Base-by-base conservation (phyloP, 2,329 filamentous ascomycete genomes). In the Microascus cirrosus region DNA sequence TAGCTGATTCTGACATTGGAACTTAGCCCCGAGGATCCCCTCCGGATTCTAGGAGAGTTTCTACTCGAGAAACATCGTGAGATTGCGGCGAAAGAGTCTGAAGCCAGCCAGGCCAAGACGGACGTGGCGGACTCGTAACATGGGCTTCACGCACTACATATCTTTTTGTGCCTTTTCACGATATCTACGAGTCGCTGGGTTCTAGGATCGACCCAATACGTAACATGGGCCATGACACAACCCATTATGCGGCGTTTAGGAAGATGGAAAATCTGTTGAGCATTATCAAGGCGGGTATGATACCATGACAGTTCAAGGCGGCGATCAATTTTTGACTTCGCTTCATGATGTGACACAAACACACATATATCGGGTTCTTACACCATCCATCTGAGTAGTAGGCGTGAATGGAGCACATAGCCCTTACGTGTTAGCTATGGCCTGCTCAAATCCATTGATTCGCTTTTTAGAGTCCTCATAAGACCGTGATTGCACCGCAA, bases 11-110 rank as follows among this genome's bases (percentile, higher is more conserved):
- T 8, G 12, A 13, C 12, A 22, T 24, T n/a, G 10, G 20, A 24
- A 24, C 13, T 1, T 56, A 76, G 87, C 62, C 87, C 87, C 1
- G 75, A 77, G 36, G 84, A 90, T 63, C 87, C 87, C 22, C 71
- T 91, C 18, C 80, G 83, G 54, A 80, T 83, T 10, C 71, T 91
- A 3, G 87, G 87, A 53, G 86, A 90, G 68, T 90, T 81, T 66
- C 71, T 91, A 4, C 72, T 90, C 56, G 80, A 87, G 66, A 82
- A 79, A 58, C 88, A 85, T 4, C 83, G 75, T 3, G 57, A 58
- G 42, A 25, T 55, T 15, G 36, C 50, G 20, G 45, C 45, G 45
- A 50, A 50, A 20, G 45, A 50, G 8, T 10, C 18, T n/a, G 45
- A 50, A 11, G 20, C 45, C 6, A 12, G 22, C 20, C 45, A 50